Percentiles rank a stretch among this genome's conserved stretches.
These are phyloP conservation scores for Cladophialophora exuberans DNA, from an alignment of 2,329 filamentous ascomycete species.

Conservation along the genomic window DNA sequence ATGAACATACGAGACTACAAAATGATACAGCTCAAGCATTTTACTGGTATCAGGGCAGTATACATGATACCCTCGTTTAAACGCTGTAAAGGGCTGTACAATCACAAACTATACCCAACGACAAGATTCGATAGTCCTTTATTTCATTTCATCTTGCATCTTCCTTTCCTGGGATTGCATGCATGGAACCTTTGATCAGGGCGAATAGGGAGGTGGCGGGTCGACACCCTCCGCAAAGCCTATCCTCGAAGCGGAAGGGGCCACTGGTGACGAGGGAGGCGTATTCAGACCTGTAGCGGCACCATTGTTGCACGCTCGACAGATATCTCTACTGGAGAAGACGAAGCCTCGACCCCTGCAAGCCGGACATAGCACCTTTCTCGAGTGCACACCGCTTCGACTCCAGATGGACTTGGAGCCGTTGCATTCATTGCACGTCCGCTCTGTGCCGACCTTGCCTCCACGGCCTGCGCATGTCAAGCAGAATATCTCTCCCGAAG, in stretches of 20 bases:
- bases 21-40: too few species aligned
- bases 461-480: conserved; percentile 14
- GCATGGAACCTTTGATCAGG: too few species aligned
- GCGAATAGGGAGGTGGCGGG: background rate
- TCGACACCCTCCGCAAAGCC: background rate
- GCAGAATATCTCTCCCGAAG: conserved; percentile 2
- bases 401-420: background rate
- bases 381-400: background rate
- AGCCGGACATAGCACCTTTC: background rate
- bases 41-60: too few species aligned
- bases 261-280: background rate
- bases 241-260: background rate
- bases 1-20: too few species aligned
- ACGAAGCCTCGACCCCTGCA: conserved; percentile 2
- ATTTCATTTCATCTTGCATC: too few species aligned
- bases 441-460: conserved; percentile 13
- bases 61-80: too few species aligned
- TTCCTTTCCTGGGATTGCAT: too few species aligned
- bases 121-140: too few species aligned
- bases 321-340: conserved; percentile 4
- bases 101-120: too few species aligned
- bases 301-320: conserved; percentile 1
- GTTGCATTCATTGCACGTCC: conserved; percentile 7
- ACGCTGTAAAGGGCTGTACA: too few species aligned
- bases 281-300: too few species aligned